Evolutionary conservation across 83 land plant genomes (phyloP).

Genomic region (Diphasiastrum complanatum): DNA sequence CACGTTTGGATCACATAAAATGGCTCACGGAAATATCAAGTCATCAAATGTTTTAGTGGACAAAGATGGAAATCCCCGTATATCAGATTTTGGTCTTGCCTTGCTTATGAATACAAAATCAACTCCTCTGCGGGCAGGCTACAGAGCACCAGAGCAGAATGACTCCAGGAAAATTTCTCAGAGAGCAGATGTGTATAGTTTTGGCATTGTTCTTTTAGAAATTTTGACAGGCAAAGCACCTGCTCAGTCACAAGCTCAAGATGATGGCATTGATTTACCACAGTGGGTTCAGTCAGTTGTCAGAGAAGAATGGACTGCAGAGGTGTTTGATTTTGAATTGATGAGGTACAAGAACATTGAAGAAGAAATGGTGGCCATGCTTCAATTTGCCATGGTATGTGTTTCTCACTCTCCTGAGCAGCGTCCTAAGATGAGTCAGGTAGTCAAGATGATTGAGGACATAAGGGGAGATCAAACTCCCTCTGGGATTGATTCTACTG

Average conservation of each 20-base stretch:
- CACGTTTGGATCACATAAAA: conserved; percentile 40
- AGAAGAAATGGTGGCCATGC: conserved; percentile 28
- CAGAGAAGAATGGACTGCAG: conserved; percentile 13
- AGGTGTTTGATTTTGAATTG: conserved; percentile 13
- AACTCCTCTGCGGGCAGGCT: conserved; percentile 28
- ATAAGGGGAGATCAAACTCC: conserved; percentile 47
- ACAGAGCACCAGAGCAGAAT: conserved; percentile 36
- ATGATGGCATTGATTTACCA: conserved; percentile 9
- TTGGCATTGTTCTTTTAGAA: conserved; percentile 5
- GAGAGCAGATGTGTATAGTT: conserved; percentile 26
- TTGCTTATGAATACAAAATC: conserved; percentile 32
- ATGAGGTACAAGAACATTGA: conserved; percentile 15
- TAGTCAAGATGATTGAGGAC: conserved; percentile 67
- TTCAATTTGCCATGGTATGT: conserved; percentile 61
- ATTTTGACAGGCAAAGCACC: conserved; percentile 13
- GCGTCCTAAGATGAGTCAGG: conserved; percentile 60
- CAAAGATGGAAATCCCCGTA: conserved; percentile 47
- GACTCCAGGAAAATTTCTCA: conserved; percentile 27
- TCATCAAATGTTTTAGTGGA: conserved; percentile 80
- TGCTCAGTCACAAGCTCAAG: background rate
- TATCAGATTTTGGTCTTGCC: conserved; percentile 72
- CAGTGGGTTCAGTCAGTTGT: conserved; percentile 16
- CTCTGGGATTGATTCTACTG: background rate
- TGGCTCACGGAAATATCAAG: conserved; percentile 80
- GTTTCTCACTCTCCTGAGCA: conserved; percentile 51